phyloP scores from a whole-genome alignment of 306 rosid genomes.

The Clitoria ternatea region DNA sequence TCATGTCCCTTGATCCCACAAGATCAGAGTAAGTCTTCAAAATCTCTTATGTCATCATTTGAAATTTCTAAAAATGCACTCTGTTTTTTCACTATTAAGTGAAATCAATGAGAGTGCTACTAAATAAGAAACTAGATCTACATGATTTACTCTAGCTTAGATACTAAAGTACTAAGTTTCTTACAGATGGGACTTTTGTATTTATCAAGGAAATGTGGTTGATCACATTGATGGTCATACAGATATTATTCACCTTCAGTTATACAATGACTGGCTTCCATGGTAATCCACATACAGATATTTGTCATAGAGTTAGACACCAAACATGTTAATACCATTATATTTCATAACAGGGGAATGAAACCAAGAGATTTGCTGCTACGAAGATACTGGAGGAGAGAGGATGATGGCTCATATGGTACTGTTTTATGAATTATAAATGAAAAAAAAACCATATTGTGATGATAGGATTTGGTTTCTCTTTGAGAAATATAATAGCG shows the following conservation, averaged over 20 bases:
- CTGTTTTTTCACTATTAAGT: neutral
- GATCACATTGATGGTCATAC: slow-evolving; percentile 93
- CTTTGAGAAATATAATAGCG: too few species aligned
- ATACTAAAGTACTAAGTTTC: slow-evolving; percentile 33
- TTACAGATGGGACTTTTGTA: slow-evolving; percentile 94
- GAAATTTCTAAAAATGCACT: neutral
- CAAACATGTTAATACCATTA: slow-evolving; percentile 23
- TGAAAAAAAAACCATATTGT: too few species aligned
- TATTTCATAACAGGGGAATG: slow-evolving; percentile 70
- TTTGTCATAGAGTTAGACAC: neutral
- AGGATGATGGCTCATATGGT: slow-evolving; percentile 97
- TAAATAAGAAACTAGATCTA: neutral
- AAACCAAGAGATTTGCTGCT: slow-evolving; percentile 67
- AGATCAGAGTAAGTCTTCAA: slow-evolving; percentile 73
- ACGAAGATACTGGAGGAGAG: slow-evolving; percentile 92
- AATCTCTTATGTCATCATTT: neutral
- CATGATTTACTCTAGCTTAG: slow-evolving; percentile 19
- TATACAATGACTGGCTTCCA: slow-evolving; percentile 82
- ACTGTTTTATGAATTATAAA: slow-evolving; percentile 10
- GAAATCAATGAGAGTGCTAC: neutral
- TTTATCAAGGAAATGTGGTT: slow-evolving; percentile 57
- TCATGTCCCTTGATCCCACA: slow-evolving; percentile 76
- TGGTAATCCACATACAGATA: slow-evolving; percentile 42
- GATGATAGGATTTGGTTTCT: too few species aligned
- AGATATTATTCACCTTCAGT: slow-evolving; percentile 62